Percentiles rank a stretch among this genome's conserved stretches.
Conservation (phyloP, 2,329 filamentous ascomycete species). For the Seiridium cupressi region DNA sequence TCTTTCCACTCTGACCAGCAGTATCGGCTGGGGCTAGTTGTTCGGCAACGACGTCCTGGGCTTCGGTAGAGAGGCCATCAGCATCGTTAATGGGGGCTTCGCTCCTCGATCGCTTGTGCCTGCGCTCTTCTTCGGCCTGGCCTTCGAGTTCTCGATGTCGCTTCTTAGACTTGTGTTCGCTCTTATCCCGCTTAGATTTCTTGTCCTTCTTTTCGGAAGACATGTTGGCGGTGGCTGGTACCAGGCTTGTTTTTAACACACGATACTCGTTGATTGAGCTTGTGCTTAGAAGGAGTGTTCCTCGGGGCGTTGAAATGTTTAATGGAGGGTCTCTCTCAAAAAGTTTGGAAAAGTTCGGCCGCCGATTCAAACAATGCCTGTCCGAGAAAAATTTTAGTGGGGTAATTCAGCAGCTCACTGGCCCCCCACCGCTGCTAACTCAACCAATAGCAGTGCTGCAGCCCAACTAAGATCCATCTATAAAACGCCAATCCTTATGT, state of each 20-base stretch:
- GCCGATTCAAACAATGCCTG: neutral
- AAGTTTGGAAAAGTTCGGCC: neutral
- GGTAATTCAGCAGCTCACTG: neutral
- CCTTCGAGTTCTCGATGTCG: slow-evolving; percentile 23
- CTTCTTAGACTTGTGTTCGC: slow-evolving; percentile 19
- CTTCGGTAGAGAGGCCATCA: neutral
- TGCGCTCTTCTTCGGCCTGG: slow-evolving; percentile 33
- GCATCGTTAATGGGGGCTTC: neutral
- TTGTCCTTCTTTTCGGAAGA: slow-evolving; percentile 14
- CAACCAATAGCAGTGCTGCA: neutral
- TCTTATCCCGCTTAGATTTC: slow-evolving; percentile 18
- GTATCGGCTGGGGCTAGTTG: neutral
- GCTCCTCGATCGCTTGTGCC: slow-evolving; percentile 49
- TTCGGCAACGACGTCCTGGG: neutral
- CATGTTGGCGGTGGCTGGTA: neutral
- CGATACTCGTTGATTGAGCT: too few species aligned
- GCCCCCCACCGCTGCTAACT: neutral
- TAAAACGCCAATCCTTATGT: too few species aligned
- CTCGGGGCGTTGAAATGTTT: too few species aligned
- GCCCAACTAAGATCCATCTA: too few species aligned
- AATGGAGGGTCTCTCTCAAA: neutral
- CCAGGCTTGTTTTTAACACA: too few species aligned
- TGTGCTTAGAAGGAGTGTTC: too few species aligned
- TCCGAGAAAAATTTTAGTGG: slow-evolving; percentile 7
- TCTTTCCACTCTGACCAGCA: slow-evolving; percentile 32